Evolutionary conservation across 225 moss, liverwort and hornwort genomes (phyloP).

Genomic region (Bryum argenteum): DNA sequence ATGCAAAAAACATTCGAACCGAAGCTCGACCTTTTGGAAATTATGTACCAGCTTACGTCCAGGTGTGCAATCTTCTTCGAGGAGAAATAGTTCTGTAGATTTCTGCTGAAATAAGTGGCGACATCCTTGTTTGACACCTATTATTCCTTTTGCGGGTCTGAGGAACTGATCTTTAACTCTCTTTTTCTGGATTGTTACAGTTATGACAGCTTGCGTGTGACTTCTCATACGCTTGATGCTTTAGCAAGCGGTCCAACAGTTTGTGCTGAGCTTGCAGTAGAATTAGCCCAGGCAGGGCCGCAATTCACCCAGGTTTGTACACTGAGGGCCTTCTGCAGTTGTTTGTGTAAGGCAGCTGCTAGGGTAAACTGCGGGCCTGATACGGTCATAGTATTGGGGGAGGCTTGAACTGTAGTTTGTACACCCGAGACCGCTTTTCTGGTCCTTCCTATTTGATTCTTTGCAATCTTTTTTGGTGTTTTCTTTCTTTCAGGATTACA

Average conservation of each 20-base stretch:
- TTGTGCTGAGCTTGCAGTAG: slow-evolving; percentile 97
- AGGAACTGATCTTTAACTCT: slow-evolving; percentile 26
- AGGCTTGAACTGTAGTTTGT: neutral
- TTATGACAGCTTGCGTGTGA: slow-evolving; percentile 95
- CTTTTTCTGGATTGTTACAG: slow-evolving; percentile 48
- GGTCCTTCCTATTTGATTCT: slow-evolving; percentile 4
- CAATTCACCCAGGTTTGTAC: slow-evolving; percentile 88
- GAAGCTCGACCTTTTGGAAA: slow-evolving; percentile 92
- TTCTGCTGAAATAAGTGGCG: slow-evolving; percentile 4
- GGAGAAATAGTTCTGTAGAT: slow-evolving; percentile 11
- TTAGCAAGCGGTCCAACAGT: slow-evolving; percentile 81
- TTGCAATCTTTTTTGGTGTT: neutral
- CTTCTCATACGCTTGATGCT: slow-evolving; percentile 90
- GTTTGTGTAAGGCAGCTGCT: neutral
- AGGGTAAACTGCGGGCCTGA: neutral
- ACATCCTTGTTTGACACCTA: slow-evolving; percentile 12
- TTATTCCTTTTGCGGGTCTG: neutral
- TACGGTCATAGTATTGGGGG: neutral
- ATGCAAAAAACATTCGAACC: slow-evolving; percentile 92
- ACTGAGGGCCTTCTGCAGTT: neutral
- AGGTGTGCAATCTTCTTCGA: slow-evolving; percentile 49
- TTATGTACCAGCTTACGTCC: slow-evolving; percentile 99
- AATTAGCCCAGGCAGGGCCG: slow-evolving; percentile 95
- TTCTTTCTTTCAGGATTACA: neutral
- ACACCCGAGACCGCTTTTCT: neutral